Evolutionary conservation across 106 monocot species (phyloP).

Genomic region (Apostasia shenzhenica): DNA sequence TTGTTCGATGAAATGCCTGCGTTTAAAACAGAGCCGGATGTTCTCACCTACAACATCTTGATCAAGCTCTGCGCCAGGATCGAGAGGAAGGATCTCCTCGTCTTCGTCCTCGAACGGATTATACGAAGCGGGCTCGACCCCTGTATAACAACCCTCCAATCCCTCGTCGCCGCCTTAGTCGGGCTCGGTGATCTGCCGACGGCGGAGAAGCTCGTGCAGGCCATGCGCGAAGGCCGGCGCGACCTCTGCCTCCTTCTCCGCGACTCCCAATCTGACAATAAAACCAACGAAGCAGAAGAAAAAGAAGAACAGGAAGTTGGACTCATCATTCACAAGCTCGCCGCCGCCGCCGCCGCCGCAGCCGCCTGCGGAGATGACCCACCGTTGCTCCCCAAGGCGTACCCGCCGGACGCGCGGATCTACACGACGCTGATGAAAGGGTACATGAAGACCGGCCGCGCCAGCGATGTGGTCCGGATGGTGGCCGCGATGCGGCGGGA

Average conservation of each 20-base stretch:
- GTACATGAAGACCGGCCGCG: constrained; percentile 70
- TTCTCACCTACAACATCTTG: constrained; percentile 66
- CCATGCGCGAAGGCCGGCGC: constrained; percentile 60
- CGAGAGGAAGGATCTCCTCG: constrained; percentile 63
- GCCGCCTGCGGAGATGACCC: neutral
- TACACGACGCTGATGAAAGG: constrained; percentile 96
- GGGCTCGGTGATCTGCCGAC: constrained; percentile 67
- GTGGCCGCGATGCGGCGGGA: constrained; percentile 69
- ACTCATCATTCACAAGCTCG: constrained; percentile 38
- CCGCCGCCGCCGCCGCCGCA: neutral
- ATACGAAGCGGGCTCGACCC: constrained; percentile 36
- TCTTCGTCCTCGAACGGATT: constrained; percentile 37
- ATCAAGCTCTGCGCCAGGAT: constrained; percentile 82
- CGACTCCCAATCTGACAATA: neutral
- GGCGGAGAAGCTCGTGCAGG: constrained; percentile 72
- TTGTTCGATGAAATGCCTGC: constrained; percentile 73
- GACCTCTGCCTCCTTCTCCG: constrained; percentile 54
- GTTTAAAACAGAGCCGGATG: constrained; percentile 44
- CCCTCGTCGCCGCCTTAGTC: constrained; percentile 77
- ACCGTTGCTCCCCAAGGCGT: constrained; percentile 43
- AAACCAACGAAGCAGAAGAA: neutral
- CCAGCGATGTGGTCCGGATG: constrained; percentile 68
- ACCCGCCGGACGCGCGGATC: constrained; percentile 57
- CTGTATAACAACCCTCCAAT: constrained; percentile 68
- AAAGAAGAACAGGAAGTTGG: constrained; percentile 8